phyloP scores from a whole-genome alignment of 2,329 filamentous ascomycete genomes.

The Claviceps fusiformis region DNA sequence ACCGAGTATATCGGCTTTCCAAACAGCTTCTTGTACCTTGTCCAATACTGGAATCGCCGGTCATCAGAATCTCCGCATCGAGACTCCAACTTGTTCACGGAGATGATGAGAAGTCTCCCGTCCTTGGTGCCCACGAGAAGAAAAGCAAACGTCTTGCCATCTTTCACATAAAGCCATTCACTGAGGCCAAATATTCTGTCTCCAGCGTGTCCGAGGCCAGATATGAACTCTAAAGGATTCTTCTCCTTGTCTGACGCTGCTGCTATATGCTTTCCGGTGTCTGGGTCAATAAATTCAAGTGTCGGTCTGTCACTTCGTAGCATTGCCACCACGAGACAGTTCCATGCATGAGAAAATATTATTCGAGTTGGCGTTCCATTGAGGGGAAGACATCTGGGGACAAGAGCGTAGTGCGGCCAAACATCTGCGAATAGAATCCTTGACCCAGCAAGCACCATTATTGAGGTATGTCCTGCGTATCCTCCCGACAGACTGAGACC shows the following conservation, averaged over 20 bases:
- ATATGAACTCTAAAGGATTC: slow-evolving; percentile 33
- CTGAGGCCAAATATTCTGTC: slow-evolving; percentile 47
- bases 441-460: slow-evolving; percentile 37
- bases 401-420: slow-evolving; percentile 28
- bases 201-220: slow-evolving; percentile 39
- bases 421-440: slow-evolving; percentile 41
- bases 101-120: slow-evolving; percentile 43
- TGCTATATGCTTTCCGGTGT: slow-evolving; percentile 39
- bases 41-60: slow-evolving; percentile 34
- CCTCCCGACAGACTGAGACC: slow-evolving; percentile 24
- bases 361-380: slow-evolving; percentile 36
- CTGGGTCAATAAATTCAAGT: slow-evolving; percentile 42
- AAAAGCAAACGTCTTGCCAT: slow-evolving; percentile 46
- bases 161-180: slow-evolving; percentile 49
- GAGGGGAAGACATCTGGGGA: slow-evolving; percentile 35
- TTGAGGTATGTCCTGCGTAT: slow-evolving; percentile 22
- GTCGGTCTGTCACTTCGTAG: slow-evolving; percentile 29
- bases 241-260: slow-evolving; percentile 28
- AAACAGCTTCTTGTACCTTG: slow-evolving; percentile 33
- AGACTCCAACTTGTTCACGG: slow-evolving; percentile 22
- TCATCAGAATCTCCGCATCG: slow-evolving; percentile 7
- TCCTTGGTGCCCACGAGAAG: slow-evolving; percentile 45
- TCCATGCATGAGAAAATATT: slow-evolving; percentile 39
- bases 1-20: slow-evolving; percentile 41
- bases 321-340: slow-evolving; percentile 41